Evolutionary conservation across 805 yeast genomes (phyloP), one percentile per base, ranked within the genome.

Genomic region (Candida silvatica): DNA sequence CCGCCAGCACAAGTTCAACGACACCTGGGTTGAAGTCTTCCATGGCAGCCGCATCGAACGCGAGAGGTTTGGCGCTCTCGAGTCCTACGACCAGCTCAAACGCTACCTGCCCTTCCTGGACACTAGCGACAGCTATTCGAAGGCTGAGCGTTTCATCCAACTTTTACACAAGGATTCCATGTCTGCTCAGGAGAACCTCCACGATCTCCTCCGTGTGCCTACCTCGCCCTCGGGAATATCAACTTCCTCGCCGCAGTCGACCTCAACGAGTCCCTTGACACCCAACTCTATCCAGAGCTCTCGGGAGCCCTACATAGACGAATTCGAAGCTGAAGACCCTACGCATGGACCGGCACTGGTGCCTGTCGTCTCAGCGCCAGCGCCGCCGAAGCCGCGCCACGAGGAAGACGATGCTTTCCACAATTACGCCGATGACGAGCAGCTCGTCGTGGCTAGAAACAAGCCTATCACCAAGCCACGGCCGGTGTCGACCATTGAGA

Each of bases 21-120:
- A 67, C 3, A 62, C 78, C 11, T 87, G 96, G 96, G 62, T 70
- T n/a, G 70, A 64, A 4, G 69, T 77, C 14, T 81, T 87, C 54
- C 59, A 60, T 27, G 64, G 65, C 29, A 66, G 74, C 40, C 71
- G 73, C 33, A 62, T 87, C 3, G 60, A 66, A 7, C 86, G 87
- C 0, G 69, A 73, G 31, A 61, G 69, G 19, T 86, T 87, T 46
- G 54, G 86, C 17, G 76, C 71, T 33, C 60, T 87, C 44, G 69
- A 76, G 32, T 83, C 78, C 29, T 81, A 80, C 51, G 84, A 78
- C 29, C 68, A 43, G 23, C 42, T 50, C 41, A 53, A 44, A 43
- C 48, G 44, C 47, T 59, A 37, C 44, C 48, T 20, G 49, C 59
- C 46, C 29, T 59, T 56, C 39, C 44, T 71, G 17, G 65, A 67